Evolutionary conservation across 2,329 filamentous ascomycete species (phyloP).

Genomic region (Penicillium concentricum): DNA sequence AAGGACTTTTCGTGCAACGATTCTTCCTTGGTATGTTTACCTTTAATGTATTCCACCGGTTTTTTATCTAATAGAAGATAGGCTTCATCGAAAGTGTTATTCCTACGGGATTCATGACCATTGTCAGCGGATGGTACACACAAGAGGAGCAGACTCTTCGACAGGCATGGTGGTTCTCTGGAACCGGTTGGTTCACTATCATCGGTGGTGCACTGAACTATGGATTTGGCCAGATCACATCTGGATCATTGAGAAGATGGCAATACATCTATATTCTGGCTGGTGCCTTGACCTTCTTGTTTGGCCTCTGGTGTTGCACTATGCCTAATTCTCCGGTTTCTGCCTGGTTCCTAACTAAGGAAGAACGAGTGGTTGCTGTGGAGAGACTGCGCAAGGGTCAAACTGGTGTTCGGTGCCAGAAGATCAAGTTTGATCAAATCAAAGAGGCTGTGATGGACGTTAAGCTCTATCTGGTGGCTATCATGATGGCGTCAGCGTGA

Average conservation of each 20-base stretch:
- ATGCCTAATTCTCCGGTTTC: constrained; percentile 65
- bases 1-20: constrained; percentile 64
- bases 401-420: constrained; percentile 61
- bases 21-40: constrained; percentile 51
- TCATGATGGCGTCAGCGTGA: constrained; percentile 67
- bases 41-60: rapidly evolving
- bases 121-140: constrained; percentile 63
- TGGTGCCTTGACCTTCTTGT: constrained; percentile 62
- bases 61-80: constrained; percentile 9
- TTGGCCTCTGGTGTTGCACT: constrained; percentile 63
- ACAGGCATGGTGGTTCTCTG: constrained; percentile 67
- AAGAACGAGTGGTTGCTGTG: constrained; percentile 64
- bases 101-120: constrained; percentile 66
- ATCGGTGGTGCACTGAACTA: constrained; percentile 66
- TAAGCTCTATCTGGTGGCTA: constrained; percentile 62
- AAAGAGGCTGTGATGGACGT: constrained; percentile 58
- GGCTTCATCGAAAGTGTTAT: constrained; percentile 63
- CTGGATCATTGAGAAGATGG: constrained; percentile 59
- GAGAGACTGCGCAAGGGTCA: constrained; percentile 63
- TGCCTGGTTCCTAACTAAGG: constrained; percentile 66
- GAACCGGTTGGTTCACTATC: constrained; percentile 58
- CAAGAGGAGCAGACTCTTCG: constrained; percentile 64
- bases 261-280: constrained; percentile 71
- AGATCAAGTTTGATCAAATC: constrained; percentile 60
- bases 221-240: constrained; percentile 62